Base-by-base conservation (phyloP, 1,139 yeast genomes). In the Yamadazyma oceani region DNA sequence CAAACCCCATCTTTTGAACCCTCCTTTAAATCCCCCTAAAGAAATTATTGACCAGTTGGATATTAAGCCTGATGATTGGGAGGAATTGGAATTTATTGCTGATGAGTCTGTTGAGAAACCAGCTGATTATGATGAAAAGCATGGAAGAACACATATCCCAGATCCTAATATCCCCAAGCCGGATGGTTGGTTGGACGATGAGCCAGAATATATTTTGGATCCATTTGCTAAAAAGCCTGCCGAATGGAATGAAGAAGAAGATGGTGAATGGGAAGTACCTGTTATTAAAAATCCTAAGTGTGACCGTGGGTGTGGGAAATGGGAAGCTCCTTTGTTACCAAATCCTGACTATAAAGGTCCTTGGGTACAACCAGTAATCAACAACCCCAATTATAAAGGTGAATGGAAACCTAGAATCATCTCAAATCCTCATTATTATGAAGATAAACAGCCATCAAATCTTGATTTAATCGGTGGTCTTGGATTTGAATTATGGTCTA, bases 401-500 rank as follows among this genome's bases (percentile, higher is more conserved):
- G 76, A 64, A 43, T 89, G 96, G 96, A 45, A 57, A n/a, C 92
- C 95, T 26, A 72, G 75, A 40, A 56, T 51, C 50, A 75, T 85
- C 40, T 61, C 78, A 22, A 89, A 89, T 56, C 95, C 96, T 5
- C 68, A 75, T 29, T 85, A 74, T 61, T 79, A 61, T 50, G 82
- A 80, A 49, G 87, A 81, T 50, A 42, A 43, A 2, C 61, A 55
- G 6, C 92, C 95, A 8, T 67, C 83, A 4, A 68, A 80, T 48
- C 62, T 87, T 45, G 83, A 77, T 50, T 75, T 80, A 29, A 78
- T 89, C 50, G 92, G 89, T 19, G 95, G 85, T 7, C 53, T 90
- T 38, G 96, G 96, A 4, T 85, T 90, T 56, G 97, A 90, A 59
- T 69, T 89, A 48, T 89, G 96, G 96, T 79, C 94, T 39, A 83